Evolutionary conservation across 768 basidiomycete genomes (phyloP).

Genomic region (Boletus eberwhitei): DNA sequence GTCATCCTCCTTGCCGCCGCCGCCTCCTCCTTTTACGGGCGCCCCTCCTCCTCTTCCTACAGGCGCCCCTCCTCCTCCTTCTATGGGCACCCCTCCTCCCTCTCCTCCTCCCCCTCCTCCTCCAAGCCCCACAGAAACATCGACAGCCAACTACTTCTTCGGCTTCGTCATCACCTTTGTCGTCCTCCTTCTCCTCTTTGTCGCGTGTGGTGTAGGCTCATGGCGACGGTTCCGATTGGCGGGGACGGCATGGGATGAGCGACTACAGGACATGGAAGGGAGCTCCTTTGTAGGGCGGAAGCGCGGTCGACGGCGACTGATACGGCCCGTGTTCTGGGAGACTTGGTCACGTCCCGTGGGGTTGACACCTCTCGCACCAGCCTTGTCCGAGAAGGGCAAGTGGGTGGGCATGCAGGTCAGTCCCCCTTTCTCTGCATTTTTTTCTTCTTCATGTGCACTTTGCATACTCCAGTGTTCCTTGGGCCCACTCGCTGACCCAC

Average conservation of each 20-base stretch:
- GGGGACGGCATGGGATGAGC: constrained; percentile 20
- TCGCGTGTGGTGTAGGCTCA: constrained; percentile 49
- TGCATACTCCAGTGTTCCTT: neutral
- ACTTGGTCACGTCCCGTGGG: constrained; percentile 12
- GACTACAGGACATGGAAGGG: constrained; percentile 15
- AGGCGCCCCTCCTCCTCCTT: neutral
- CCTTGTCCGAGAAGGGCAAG: neutral
- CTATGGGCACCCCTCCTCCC: neutral
- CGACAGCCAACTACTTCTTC: constrained; percentile 31
- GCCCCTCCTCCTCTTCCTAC: too few species aligned
- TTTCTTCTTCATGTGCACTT: neutral
- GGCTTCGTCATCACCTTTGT: constrained; percentile 34
- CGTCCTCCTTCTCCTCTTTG: constrained; percentile 43
- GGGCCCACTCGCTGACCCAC: neutral
- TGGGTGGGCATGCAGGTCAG: constrained; percentile 26
- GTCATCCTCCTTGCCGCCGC: constrained; percentile 2
- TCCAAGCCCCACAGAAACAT: neutral
- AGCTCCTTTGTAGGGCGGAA: constrained; percentile 2
- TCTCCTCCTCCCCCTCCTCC: neutral
- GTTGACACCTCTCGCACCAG: neutral
- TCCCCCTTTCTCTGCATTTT: neutral
- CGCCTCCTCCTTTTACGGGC: neutral
- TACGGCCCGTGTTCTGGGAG: constrained; percentile 21
- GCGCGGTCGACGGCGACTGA: constrained; percentile 16
- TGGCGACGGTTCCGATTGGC: constrained; percentile 35